Evolutionary conservation across 257 asterid species (phyloP), one percentile per base, ranked within the genome.

Genomic region (Verbena officinalis): DNA sequence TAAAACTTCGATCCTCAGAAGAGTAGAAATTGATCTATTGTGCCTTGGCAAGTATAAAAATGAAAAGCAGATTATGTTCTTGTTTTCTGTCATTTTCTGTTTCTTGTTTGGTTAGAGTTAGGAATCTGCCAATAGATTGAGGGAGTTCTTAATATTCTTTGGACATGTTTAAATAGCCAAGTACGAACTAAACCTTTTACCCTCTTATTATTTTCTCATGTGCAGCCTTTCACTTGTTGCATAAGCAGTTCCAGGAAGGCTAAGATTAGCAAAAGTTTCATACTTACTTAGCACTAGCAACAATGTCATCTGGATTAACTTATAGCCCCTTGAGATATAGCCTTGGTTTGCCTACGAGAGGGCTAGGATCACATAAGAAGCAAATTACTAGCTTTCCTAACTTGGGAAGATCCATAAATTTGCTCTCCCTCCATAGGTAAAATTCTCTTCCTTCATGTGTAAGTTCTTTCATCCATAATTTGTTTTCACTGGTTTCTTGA

Each of bases 281-380:
- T 56, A 53, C 54, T 69, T 61, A 59, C 54, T 61, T 36, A 56
- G 74, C 66, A 74, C n/a, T n/a, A 27, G 33, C 33, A 2, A 80
- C 81, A 68, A 64, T 82, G 67, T 60, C 84, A 62, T 78, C 93
- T 75, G 97, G 97, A 69, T 73, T 89, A 67, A 75, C 83, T 42
- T 83, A 78, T 71, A 73, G 79, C 76, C 88, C 95, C 36, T 48
- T 81, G 56, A 80, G 85, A 65, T 83, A 63, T 65, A 75, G 68
- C 64, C 78, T 79, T 51, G 84, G 80, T 17, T 67, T 68, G 69
- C 86, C 89, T 56, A 63, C 72, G 34, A 74, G 73, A 71, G 72
- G 83, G 58, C 68, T 68, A 13, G 81, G 84, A 38, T 71, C 72
- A 10, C 62, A 49, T 60, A 73, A 70, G 64, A 79, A 72, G 67